Base-by-base conservation (phyloP, 139 green algal genomes). In the Chlamydomonas asymmetrica region DNA sequence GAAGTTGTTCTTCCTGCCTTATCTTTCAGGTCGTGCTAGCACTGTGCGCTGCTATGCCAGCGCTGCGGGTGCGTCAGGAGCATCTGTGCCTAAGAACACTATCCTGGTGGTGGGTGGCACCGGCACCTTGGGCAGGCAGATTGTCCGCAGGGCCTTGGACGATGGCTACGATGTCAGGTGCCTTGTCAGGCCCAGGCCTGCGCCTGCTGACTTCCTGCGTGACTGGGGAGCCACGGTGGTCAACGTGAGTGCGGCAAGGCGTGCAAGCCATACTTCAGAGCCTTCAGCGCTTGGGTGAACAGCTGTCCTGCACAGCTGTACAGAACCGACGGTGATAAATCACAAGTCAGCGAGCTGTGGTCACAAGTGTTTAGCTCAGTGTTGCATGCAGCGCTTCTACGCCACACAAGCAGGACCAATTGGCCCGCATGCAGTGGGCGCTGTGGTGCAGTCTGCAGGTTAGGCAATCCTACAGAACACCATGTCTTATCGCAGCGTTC, bases 151-250 rank as follows among this genome's bases (percentile, higher is more conserved):
- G 31, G 94, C 95, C 0, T 84, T 99, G 57, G 96, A 99, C 66
- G 96, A 98, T 81, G 96, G 96, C 45, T 99, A 99, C 81, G 95
- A 99, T 41, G 94, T 99, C 13, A 91, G 96, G 38, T 98, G 94
- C 87, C 91, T 98, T 16, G 96, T 99, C 31, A 81, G 96, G 40
- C 93, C 96, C 7, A 85, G 74, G 5, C 52, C 63, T 1, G 96
- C 89, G 54, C 95, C 96, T 18, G 96, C 96, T 39, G 96, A 99
- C 81, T 99, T 99, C 79, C 85, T 99, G 56, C 85, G 96, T 16
- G 96, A 99, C 77, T 99, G 96, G 96, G 96, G 96, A 35, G 96
- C 96, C 13, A 97, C 90, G 45, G 71, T 77, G 4, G 71, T 77
- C 41, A 77, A 77, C 59, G 71, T 77, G 20, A 72, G 61, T 57